Conservation (phyloP, 352 stramenopile species). For the Globisporangium apiculatum region DNA sequence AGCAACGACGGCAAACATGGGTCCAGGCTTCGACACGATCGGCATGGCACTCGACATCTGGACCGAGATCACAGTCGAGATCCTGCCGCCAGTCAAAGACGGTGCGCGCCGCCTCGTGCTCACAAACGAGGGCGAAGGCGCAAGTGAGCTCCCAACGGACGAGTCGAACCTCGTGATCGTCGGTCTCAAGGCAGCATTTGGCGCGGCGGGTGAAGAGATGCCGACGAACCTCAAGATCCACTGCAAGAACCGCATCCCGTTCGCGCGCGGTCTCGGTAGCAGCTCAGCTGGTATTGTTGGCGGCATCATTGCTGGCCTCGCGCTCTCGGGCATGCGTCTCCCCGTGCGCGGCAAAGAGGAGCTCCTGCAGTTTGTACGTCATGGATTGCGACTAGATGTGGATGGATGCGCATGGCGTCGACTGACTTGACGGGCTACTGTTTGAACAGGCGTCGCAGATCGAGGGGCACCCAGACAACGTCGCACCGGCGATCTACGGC, state of each 20-base stretch:
- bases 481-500: conserved; percentile 98
- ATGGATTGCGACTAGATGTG: no score
- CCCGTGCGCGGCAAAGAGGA: conserved; percentile 88
- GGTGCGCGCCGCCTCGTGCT: conserved; percentile 88
- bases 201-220: conserved; percentile 91
- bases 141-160: conserved; percentile 86
- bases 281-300: conserved; percentile 98
- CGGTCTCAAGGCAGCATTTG: conserved; percentile 93
- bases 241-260: conserved; percentile 97
- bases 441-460: conserved; percentile 86
- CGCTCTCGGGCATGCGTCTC: conserved; percentile 92
- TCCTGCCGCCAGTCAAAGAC: conserved; percentile 32
- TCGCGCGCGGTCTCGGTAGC: conserved; percentile 94
- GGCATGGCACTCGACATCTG: conserved; percentile 98
- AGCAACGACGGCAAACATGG: conserved; percentile 98
- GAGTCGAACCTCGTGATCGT: conserved; percentile 92
- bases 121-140: conserved; percentile 95
- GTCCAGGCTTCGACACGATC: conserved; percentile 97
- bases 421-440: conserved; percentile 1
- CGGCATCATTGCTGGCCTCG: conserved; percentile 97
- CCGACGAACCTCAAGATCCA: conserved; percentile 93
- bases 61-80: conserved; percentile 96
- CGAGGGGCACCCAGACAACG: conserved; percentile 99
- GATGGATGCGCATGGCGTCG: no score
- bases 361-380: conserved; percentile 90